phyloP scores from a whole-genome alignment of 768 basidiomycete genomes.

The Psilocybe sp. region DNA sequence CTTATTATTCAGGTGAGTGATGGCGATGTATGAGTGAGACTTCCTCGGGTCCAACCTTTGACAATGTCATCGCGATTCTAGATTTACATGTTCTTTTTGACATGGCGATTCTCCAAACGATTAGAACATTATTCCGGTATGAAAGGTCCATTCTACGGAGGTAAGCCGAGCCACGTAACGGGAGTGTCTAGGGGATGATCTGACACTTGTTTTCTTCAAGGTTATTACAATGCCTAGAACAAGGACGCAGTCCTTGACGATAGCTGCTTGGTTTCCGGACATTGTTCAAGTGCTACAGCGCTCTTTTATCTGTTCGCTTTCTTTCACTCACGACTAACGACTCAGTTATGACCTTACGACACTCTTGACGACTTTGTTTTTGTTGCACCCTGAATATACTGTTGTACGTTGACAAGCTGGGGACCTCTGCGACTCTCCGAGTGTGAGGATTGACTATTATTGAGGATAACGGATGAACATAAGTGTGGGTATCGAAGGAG shows the following conservation, averaged over 20 bases:
- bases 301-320: slow-evolving; percentile 17
- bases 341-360: slow-evolving; percentile 29
- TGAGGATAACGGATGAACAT: slow-evolving; percentile 2
- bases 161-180: slow-evolving; percentile 33
- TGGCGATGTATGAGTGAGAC: slow-evolving; percentile 17
- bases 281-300: slow-evolving; percentile 23
- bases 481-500: slow-evolving; percentile 10
- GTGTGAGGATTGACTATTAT: slow-evolving; percentile 1
- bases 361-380: slow-evolving; percentile 23
- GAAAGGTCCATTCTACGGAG: slow-evolving; percentile 62
- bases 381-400: slow-evolving; percentile 13
- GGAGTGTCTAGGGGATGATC: slow-evolving; percentile 14
- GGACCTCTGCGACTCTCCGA: slow-evolving; percentile 7
- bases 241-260: slow-evolving; percentile 14
- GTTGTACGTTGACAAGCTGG: slow-evolving; percentile 3
- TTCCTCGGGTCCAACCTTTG: slow-evolving; percentile 10
- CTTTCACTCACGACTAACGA: slow-evolving; percentile 22
- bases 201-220: slow-evolving; percentile 29
- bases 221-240: slow-evolving; percentile 53
- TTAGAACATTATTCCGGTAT: slow-evolving; percentile 64
- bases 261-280: slow-evolving; percentile 19
- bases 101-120: slow-evolving; percentile 71
- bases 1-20: slow-evolving; percentile 61
- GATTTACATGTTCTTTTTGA: slow-evolving; percentile 77
- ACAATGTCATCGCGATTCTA: slow-evolving; percentile 28